Evolutionary conservation across 2,329 filamentous ascomycete species (phyloP).

Genomic region (Colletotrichum viniferum): DNA sequence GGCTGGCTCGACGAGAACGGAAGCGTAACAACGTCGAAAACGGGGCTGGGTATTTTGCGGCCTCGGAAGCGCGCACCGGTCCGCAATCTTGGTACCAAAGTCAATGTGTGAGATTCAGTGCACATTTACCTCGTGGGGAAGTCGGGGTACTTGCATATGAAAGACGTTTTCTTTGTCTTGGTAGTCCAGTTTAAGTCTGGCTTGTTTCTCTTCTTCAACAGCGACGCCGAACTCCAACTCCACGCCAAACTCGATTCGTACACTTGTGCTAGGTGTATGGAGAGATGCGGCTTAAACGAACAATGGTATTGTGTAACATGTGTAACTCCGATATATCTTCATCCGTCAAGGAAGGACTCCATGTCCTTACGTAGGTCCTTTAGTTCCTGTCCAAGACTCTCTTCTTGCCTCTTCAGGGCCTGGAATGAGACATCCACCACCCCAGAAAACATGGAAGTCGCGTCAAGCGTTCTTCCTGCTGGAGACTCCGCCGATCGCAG

Average conservation of each 20-base stretch:
- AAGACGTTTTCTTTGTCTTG: constrained; percentile 19
- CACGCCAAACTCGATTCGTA: constrained; percentile 1
- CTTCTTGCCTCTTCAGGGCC: constrained; percentile 36
- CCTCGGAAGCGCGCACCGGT: constrained; percentile 3
- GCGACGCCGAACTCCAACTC: not conserved
- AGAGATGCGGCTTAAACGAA: not conserved
- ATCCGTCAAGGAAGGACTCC: constrained; percentile 33
- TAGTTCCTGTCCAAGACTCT: constrained; percentile 35
- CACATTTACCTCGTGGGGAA: constrained; percentile 11
- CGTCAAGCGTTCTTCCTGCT: constrained; percentile 18
- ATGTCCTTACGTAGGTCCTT: constrained; percentile 36
- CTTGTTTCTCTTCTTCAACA: not conserved
- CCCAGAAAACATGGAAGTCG: constrained; percentile 34
- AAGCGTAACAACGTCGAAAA: constrained; percentile 7
- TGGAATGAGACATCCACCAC: constrained; percentile 31
- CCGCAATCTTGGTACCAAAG: not conserved
- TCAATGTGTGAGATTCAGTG: not conserved
- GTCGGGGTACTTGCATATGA: constrained; percentile 14
- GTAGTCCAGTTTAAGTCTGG: constrained; percentile 6
- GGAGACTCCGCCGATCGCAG: constrained; percentile 13
- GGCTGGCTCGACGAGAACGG: not conserved
- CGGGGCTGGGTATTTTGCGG: not conserved
- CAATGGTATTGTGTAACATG: constrained; percentile 2
- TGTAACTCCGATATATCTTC: not conserved
- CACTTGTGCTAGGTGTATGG: not conserved